Percentiles rank a stretch among this genome's conserved stretches.
Evolutionary conservation across 140 eudicot genomes (phyloP).

Genomic region (Cichorium intybus): DNA sequence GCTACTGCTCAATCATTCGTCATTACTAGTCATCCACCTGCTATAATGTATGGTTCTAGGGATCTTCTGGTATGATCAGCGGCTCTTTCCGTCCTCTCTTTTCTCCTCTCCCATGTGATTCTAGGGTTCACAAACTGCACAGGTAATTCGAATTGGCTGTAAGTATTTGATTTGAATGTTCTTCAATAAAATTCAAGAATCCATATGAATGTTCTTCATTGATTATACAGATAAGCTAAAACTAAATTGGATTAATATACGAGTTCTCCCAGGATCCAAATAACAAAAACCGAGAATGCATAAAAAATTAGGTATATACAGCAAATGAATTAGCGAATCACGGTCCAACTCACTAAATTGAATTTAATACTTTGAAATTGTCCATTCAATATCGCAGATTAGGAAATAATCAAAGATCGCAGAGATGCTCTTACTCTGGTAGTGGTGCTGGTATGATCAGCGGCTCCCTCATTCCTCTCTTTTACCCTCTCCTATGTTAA

Average conservation of each 20-base stretch:
- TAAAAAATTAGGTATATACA: not conserved
- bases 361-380: not conserved
- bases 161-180: not conserved
- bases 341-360: conserved; percentile 19
- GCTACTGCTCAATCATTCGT: no score
- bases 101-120: no score
- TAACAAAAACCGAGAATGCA: conserved; percentile 8
- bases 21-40: no score
- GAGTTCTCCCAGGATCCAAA: not conserved
- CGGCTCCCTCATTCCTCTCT: no score
- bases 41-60: no score
- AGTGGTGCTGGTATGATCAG: conserved; percentile 2
- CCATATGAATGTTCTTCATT: not conserved
- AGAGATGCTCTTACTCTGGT: conserved; percentile 4
- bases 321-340: conserved; percentile 12
- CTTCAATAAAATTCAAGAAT: conserved; percentile 10
- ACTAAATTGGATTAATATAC: not conserved
- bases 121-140: no score
- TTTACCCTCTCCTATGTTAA: no score
- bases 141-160: no score
- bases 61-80: no score
- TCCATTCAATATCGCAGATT: not conserved
- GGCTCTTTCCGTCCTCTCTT: no score
- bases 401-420: not conserved
- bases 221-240: conserved; percentile 7